These are phyloP conservation scores for Polygonum maritimum DNA, from an alignment of 148 eudicot genomes.

Conservation along the genomic window DNA sequence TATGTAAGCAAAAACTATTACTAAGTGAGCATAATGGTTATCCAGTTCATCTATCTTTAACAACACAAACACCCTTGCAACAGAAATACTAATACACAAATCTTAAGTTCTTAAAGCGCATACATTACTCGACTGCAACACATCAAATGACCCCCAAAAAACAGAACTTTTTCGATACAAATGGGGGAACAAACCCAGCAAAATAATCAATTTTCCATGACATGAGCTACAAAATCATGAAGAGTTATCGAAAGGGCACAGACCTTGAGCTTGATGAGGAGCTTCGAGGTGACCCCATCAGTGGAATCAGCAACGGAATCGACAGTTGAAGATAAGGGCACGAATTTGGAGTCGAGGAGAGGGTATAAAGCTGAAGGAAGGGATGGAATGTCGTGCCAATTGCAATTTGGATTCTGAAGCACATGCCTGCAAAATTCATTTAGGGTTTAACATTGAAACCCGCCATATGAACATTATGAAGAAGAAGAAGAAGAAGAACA, in stretches of 20 bases:
- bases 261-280: conserved; percentile 80
- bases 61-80: background rate
- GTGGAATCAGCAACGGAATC: conserved; percentile 50
- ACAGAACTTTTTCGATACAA: background rate
- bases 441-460: background rate
- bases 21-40: background rate
- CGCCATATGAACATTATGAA: background rate
- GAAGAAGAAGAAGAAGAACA: background rate
- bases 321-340: conserved; percentile 45
- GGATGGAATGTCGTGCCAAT: conserved; percentile 73
- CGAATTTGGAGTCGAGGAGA: conserved; percentile 62
- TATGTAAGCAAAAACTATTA: background rate
- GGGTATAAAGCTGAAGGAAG: conserved; percentile 68
- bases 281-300: conserved; percentile 81
- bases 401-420: conserved; percentile 54
- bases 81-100: background rate
- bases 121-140: background rate
- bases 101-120: background rate
- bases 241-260: background rate
- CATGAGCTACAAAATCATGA: background rate
- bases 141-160: background rate
- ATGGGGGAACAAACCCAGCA: background rate
- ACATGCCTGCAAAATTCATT: conserved; percentile 35
- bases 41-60: background rate
- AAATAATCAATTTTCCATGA: background rate